Base-by-base conservation (phyloP, 1,139 yeast species). In the Yamadazyma buinensis region DNA sequence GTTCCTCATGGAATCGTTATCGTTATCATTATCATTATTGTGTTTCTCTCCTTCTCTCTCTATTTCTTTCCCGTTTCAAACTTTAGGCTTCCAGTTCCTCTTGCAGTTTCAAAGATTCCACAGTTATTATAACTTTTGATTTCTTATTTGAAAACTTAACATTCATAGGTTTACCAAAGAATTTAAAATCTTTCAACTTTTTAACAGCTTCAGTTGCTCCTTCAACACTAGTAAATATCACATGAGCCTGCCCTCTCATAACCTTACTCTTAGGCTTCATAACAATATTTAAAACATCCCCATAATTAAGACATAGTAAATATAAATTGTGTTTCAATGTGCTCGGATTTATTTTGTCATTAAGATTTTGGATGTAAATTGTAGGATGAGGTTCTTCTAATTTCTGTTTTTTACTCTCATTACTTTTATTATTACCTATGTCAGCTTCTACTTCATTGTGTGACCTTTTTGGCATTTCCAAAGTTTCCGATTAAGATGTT, bases 221-320 rank as follows among this genome's bases (percentile, higher is more conserved):
- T 5, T 63, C 61, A 1, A 64, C 43, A 28, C 69, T 67, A 18
- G 72, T 67, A 39, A 80, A 75, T 5, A 77, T 70, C 1, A 86
- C 57, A 61, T 84, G 87, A 0, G 94, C 95, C 54, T 84, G 94
- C 0, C 95, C 95, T 27, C 90, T 65, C 64, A 78, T 67, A 44
- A 66, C 66, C 36, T 48, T 51, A 26, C 48, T 45, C 11, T 66
- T 61, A 1, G 44, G 63, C 34, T 69, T 67, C 32, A 68, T 51
- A 21, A 70, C 64, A 17, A 86, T 67, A 24, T 76, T 77, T 4
- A 84, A 52, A 2, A 86, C 69, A 44, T 79, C 86, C 1, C 94
- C 95, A 51, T 71, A 83, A 0, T 82, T 67, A 13, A 84, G 67
- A 49, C 82, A 83, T 7, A 83, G 55, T 35, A 83, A 52, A 53